Conservation (phyloP, 2,329 filamentous ascomycete species). For the Curvularia lunata region DNA sequence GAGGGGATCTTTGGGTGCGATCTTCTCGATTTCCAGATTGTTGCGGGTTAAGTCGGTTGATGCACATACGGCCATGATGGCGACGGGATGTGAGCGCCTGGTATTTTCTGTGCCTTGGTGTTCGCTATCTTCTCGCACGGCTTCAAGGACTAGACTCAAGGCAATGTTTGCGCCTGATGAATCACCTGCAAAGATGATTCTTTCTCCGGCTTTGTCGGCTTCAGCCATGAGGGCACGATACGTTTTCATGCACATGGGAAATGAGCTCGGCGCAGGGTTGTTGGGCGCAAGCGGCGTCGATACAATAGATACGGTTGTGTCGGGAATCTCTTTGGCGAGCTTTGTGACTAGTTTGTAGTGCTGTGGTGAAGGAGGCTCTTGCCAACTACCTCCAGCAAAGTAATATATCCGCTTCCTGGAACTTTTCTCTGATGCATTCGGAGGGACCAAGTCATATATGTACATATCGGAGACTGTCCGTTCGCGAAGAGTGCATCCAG, state of each 20-base stretch:
- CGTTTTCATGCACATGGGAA: slow-evolving; percentile 57
- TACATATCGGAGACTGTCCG: slow-evolving; percentile 53
- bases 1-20: slow-evolving; percentile 55
- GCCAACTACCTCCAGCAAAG: slow-evolving; percentile 64
- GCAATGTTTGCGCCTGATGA: slow-evolving; percentile 63
- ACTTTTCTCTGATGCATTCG: slow-evolving; percentile 14
- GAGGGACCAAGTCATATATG: slow-evolving; percentile 54
- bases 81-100: slow-evolving; percentile 36
- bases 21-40: slow-evolving; percentile 53
- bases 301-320: slow-evolving; percentile 56
- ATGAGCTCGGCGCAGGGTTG: slow-evolving; percentile 56
- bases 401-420: slow-evolving; percentile 57
- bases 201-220: slow-evolving; percentile 50
- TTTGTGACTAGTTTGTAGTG: slow-evolving; percentile 62
- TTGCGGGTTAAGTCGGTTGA: slow-evolving; percentile 57
- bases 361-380: slow-evolving; percentile 56
- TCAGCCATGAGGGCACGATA: slow-evolving; percentile 53
- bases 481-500: slow-evolving; percentile 49
- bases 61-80: slow-evolving; percentile 56
- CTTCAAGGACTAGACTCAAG: slow-evolving; percentile 51
- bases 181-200: slow-evolving; percentile 60
- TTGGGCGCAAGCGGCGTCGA: slow-evolving; percentile 63
- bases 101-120: slow-evolving; percentile 9
- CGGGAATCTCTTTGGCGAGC: slow-evolving; percentile 52
- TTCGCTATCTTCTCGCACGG: slow-evolving; percentile 43